Base-by-base conservation (phyloP, 176 grass and related monocot genomes). In the Oryza meridionalis region DNA sequence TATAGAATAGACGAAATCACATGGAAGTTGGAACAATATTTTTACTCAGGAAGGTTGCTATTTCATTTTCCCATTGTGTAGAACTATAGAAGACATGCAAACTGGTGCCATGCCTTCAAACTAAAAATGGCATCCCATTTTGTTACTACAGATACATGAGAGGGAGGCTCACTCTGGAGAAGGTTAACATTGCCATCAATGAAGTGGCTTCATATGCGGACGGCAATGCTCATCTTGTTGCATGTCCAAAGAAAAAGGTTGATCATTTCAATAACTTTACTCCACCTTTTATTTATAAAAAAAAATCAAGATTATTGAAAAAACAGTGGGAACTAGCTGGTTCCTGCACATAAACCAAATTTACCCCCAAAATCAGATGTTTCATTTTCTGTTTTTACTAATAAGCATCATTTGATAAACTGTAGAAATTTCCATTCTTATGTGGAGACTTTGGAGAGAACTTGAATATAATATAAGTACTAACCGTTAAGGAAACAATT, bases 181-280 rank as follows among this genome's bases (percentile, higher is more conserved):
- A 98, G 80, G 80, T 98, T 82, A 98, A 98, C 82, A 95, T 98
- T 73, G 91, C 92, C 67, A 90, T 98, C 69, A 98, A 95, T 78
- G 96, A 98, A 78, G 58, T 98, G 74, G 91, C 93, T 70, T 85
- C 85, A 37, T 92, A 95, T 84, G 92, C 95, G 25, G 96, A 93
- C 72, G 67, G 85, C 58, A 94, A 95, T 95, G 85, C 89, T 46
- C 87, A 95, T 70, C 87, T 98, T 80, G 87, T 98, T 83, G 84
- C 85, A 78, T 93, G 91, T 81, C 83, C 93, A 73, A 98, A 88
- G 82, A 93, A 81, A 80, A 95, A 93, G 88, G 96, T 98, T 84
- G 62, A n/a, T 21, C 70, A 24, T 72, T 59, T 35, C 51, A 27
- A 29, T 26, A 73, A 68, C 37, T 80, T 40, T 70, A 76, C 50